Evolutionary conservation across 2,329 filamentous ascomycete genomes (phyloP).

Genomic region (Paraphaeosphaeria sporulosa): DNA sequence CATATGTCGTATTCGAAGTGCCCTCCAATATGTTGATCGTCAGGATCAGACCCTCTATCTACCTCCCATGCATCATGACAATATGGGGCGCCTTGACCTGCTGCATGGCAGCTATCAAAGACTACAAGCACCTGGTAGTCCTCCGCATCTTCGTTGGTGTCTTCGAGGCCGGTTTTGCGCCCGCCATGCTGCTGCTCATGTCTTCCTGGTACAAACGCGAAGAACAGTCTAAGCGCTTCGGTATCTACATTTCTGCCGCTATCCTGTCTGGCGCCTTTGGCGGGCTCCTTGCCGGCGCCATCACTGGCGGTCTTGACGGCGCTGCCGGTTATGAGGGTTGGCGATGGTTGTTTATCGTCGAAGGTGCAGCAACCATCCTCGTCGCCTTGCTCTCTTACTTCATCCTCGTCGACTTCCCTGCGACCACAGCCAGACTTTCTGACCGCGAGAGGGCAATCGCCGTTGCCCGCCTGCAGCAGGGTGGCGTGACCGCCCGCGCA

Average conservation of each 20-base stretch:
- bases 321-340: conserved; percentile 57
- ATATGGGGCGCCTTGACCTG: conserved; percentile 61
- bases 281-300: conserved; percentile 59
- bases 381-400: conserved; percentile 54
- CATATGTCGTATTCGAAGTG: conserved; percentile 62
- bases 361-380: conserved; percentile 55
- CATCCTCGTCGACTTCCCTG: conserved; percentile 60
- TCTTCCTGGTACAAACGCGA: conserved; percentile 67
- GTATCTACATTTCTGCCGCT: conserved; percentile 65
- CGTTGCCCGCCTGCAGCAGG: conserved; percentile 54
- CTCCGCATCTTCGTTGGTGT: conserved; percentile 64
- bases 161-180: conserved; percentile 64
- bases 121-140: conserved; percentile 58
- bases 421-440: conserved; percentile 54
- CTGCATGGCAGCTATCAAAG: conserved; percentile 59
- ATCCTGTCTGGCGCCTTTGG: conserved; percentile 64
- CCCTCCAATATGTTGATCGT: conserved; percentile 64
- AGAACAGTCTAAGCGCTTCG: conserved; percentile 65
- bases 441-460: conserved; percentile 54
- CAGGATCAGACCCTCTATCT: conserved; percentile 59
- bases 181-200: conserved; percentile 62
- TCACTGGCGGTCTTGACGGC: conserved; percentile 57
- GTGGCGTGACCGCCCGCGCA: conserved; percentile 48
- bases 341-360: conserved; percentile 61
- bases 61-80: conserved; percentile 60